Evolutionary conservation across 306 rosid genomes (phyloP).

Genomic region (Begonia fuchsioides): DNA sequence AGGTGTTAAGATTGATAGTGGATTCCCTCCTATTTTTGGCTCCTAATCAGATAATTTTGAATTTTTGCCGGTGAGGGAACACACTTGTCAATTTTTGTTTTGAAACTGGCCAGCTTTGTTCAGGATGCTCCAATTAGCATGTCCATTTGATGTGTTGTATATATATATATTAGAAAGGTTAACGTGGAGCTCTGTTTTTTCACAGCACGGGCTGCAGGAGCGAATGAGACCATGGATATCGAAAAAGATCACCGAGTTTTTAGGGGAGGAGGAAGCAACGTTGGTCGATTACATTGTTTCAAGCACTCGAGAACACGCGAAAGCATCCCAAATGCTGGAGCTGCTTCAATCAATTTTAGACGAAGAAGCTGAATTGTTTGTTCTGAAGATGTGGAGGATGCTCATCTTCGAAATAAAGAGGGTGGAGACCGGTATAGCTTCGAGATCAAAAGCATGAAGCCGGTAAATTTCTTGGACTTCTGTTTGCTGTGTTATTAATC

Average conservation of each 20-base stretch:
- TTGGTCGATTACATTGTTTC: conserved; percentile 91
- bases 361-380: conserved; percentile 98
- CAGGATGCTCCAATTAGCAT: too few species aligned
- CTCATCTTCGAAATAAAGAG: conserved; percentile 96
- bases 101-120: too few species aligned
- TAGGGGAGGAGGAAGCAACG: conserved; percentile 92
- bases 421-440: conserved; percentile 78
- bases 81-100: too few species aligned
- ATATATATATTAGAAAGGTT: too few species aligned
- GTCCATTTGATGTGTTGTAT: too few species aligned
- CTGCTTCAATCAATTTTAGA: conserved; percentile 85
- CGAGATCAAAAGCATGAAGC: conserved; percentile 35
- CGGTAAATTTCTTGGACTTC: too few species aligned
- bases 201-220: conserved; percentile 78
- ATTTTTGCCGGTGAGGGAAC: too few species aligned
- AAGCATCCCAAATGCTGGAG: conserved; percentile 89
- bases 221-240: conserved; percentile 99
- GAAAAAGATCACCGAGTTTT: conserved; percentile 76
- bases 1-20: too few species aligned
- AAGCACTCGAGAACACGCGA: conserved; percentile 80
- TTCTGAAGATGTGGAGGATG: conserved; percentile 99
- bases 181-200: background rate
- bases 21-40: too few species aligned
- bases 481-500: too few species aligned
- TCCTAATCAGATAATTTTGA: too few species aligned